phyloP scores from a whole-genome alignment of 2,329 filamentous ascomycete genomes.

The Mollisia scopiformis region DNA sequence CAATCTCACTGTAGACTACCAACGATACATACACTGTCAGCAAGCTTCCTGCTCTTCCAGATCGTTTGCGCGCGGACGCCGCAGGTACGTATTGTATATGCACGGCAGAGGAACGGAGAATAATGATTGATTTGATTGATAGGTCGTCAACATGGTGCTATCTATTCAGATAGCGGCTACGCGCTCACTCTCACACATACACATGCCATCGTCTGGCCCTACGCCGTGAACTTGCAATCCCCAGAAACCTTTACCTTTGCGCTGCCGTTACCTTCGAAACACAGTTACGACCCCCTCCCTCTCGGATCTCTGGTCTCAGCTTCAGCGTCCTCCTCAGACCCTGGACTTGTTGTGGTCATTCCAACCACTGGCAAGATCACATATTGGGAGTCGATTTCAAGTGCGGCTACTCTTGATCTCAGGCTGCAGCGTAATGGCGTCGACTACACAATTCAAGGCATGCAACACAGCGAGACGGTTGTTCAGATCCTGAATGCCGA shows the following conservation, averaged over 20 bases:
- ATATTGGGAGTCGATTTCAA: conserved; percentile 95
- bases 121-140: conserved; percentile 18
- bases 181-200: conserved; percentile 80
- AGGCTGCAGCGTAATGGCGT: conserved; percentile 79
- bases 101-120: background rate
- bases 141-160: conserved; percentile 68
- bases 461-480: conserved; percentile 79
- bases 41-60: conserved; percentile 81
- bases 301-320: conserved; percentile 82
- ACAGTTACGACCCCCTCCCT: conserved; percentile 71
- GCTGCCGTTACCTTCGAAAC: conserved; percentile 72
- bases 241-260: conserved; percentile 81
- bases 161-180: conserved; percentile 69
- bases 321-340: conserved; percentile 76
- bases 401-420: conserved; percentile 80
- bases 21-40: conserved; percentile 85
- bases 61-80: conserved; percentile 69
- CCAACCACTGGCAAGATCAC: conserved; percentile 82
- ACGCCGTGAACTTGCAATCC: conserved; percentile 68
- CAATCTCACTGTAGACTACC: conserved; percentile 60
- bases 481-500: conserved; percentile 82
- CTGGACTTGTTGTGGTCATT: conserved; percentile 85
- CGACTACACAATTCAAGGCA: conserved; percentile 71
- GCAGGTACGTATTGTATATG: conserved; percentile 54
- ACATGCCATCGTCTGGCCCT: conserved; percentile 90